Percentiles rank a stretch among this genome's conserved stretches.
Conservation (phyloP, 805 yeast species). For the Candida tibetensis region DNA sequence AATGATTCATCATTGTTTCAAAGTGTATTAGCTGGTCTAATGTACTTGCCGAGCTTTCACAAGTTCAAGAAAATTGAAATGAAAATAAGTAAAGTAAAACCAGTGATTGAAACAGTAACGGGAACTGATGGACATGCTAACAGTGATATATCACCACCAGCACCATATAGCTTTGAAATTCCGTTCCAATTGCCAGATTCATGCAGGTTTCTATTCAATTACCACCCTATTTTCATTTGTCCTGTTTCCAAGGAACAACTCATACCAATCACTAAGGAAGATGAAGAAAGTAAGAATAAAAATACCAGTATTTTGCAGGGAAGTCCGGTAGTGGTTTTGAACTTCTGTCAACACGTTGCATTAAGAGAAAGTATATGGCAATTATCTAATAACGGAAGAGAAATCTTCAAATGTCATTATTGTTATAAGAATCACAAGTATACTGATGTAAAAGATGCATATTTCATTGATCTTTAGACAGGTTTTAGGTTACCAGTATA, state of each 20-base stretch:
- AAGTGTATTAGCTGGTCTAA: constrained; percentile 37
- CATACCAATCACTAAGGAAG: constrained; percentile 27
- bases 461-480: constrained; percentile 33
- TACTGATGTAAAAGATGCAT: constrained; percentile 39
- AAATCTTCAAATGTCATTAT: constrained; percentile 43
- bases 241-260: constrained; percentile 45
- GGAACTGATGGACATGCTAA: not conserved
- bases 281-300: constrained; percentile 10
- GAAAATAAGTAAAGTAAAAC: constrained; percentile 16
- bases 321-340: constrained; percentile 42
- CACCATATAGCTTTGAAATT: constrained; percentile 27
- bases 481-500: not conserved
- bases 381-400: constrained; percentile 36
- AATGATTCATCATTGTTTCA: constrained; percentile 43
- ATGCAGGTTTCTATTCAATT: constrained; percentile 36
- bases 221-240: constrained; percentile 46
- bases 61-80: constrained; percentile 38
- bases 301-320: constrained; percentile 8
- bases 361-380: constrained; percentile 42
- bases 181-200: constrained; percentile 43
- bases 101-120: not conserved
- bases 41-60: constrained; percentile 42
- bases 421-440: constrained; percentile 44
- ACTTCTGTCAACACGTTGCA: constrained; percentile 42
- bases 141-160: constrained; percentile 2